Base-by-base conservation (phyloP, 83 land plant species). In the Diphasiastrum complanatum region DNA sequence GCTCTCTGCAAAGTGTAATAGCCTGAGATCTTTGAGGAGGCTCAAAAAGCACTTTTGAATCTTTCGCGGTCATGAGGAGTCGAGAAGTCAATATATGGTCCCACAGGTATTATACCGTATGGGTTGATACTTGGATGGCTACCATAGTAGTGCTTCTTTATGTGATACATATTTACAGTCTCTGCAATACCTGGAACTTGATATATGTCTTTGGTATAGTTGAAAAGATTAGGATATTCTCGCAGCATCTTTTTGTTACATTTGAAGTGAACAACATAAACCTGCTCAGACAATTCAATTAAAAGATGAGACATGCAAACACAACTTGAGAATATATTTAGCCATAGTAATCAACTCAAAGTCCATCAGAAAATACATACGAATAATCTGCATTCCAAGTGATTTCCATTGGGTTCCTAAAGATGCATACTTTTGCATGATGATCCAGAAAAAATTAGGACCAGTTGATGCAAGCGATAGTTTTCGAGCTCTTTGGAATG, bases 81-180 rank as follows among this genome's bases (percentile, higher is more conserved):
- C 35, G 78, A 79, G 63, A 72, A 86, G 67, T 90, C 89, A 5
- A 78, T 63, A 45, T 46, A 41, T 8, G 81, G 78, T 5, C 93
- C 89, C 40, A 66, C 36, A 61, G 93, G 89, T 33, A 84, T 43
- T 61, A 86, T 71, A 0, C 91, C 85, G 64, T 43, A 76, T 8
- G 86, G 84, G 52, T 90, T 81, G 61, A 86, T 84, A 5, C 75
- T 51, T n/a, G 86, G 82, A 70, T 84, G 93, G 66, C 93, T 90
- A 33, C 83, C 80, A 66, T 86, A 86, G 63, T 90, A 86, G 55
- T 86, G 89, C 58, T 54, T 45, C 75, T 81, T 86, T 37, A 84
- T 81, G 66, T 90, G 97, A 49, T 65, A 73, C 84, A 86, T 84
- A 64, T 79, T 77, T 19, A 86, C 86, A 11, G 78, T 84, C 45